Evolutionary conservation across 805 yeast genomes (phyloP), one percentile per base, ranked within the genome.

Genomic region (Metschnikowia matae): DNA sequence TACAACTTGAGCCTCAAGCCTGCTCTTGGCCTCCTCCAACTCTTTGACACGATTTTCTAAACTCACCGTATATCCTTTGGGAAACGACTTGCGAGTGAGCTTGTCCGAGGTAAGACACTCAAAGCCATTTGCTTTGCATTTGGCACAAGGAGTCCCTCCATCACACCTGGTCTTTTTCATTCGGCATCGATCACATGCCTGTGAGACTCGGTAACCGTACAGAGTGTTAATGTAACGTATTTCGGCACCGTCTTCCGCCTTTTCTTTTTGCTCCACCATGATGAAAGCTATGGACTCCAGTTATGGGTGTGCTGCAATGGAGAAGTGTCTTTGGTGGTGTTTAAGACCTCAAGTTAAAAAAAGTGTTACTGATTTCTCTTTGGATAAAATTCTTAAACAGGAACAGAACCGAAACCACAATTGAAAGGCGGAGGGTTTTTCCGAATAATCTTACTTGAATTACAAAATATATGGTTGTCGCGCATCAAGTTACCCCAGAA

Each of bases 111-210:
- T 85, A 38, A 81, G 78, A 64, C 95, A 87, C 41, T 78, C 81
- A 58, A 83, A 83, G 0, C 84, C 85, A 40, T 83, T 81, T 54
- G 79, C 79, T 34, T 70, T 67, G 62, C 94, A 87, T 60, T 84
- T 84, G 35, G 82, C 73, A 62, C 95, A 87, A 1, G 90, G 90
- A 2, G 80, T 74, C 51, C 76, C 73, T 1, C 91, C 92, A 59
- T 85, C 87, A 66, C 94, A 87, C 55, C 83, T 82, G 54, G 85
- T 84, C 66, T 86, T 87, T 57, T 87, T 84, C 55, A 84, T 80
- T 41, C 92, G 72, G 59, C 94, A 87, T 33, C 94, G 70, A 64
- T 87, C 94, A 67, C 95, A 87, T 2, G 94, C 94, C 64, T 87
- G 94, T 1, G 86, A 79, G 2, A 84, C 83, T 53, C 92, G 53